Percentiles rank a stretch among this genome's conserved stretches.
Evolutionary conservation across 257 asterid genomes (phyloP).

Genomic region (Marsdenia floribunda): DNA sequence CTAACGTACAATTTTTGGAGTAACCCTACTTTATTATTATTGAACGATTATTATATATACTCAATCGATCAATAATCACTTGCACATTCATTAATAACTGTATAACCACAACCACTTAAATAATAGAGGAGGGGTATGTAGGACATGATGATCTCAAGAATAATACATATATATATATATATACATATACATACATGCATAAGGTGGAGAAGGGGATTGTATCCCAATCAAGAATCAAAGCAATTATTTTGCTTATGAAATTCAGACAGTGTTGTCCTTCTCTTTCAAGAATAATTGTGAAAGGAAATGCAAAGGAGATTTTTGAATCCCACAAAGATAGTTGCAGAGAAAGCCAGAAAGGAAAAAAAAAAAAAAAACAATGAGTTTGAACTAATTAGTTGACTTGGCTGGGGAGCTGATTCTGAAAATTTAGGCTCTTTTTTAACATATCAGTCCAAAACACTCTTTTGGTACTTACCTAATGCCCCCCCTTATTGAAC

Average conservation of each 20-base stretch:
- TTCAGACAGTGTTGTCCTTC: constrained; percentile 10
- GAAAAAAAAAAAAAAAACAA: not conserved
- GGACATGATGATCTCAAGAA: too few species aligned
- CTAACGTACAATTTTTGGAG: not conserved
- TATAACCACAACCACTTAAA: not conserved
- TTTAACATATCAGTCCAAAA: constrained; percentile 41
- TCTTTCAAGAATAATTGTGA: constrained; percentile 11
- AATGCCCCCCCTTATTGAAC: not conserved
- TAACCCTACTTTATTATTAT: too few species aligned
- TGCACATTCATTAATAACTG: too few species aligned
- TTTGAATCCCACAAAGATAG: not conserved
- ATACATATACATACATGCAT: not conserved
- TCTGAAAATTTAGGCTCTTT: constrained; percentile 34
- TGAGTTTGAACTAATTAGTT: constrained; percentile 25
- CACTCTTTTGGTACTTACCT: constrained; percentile 36
- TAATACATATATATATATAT: too few species aligned
- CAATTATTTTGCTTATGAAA: constrained; percentile 20
- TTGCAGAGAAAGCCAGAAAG: too few species aligned
- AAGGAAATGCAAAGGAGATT: constrained; percentile 1
- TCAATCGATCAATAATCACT: too few species aligned
- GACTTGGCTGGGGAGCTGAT: constrained; percentile 33
- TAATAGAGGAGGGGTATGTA: not conserved
- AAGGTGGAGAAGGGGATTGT: constrained; percentile 13
- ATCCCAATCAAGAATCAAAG: constrained; percentile 10
- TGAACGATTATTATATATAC: too few species aligned